phyloP scores from a whole-genome alignment of 768 basidiomycete genomes.

The Arthromyces matolae region DNA sequence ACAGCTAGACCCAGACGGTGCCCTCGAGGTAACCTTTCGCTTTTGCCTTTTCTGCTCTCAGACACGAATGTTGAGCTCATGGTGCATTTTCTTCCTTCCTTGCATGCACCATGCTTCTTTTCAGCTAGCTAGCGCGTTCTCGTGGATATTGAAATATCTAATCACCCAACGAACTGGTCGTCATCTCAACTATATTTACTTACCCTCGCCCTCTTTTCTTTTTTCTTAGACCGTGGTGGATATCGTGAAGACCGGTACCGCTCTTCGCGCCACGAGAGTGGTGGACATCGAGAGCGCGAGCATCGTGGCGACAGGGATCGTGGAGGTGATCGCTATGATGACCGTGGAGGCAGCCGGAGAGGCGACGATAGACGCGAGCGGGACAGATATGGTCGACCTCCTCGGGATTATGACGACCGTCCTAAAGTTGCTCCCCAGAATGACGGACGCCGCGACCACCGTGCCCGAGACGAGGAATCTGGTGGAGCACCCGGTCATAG shows the following conservation, averaged over 20 bases:
- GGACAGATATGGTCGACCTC: constrained; percentile 42
- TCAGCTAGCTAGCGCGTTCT: constrained; percentile 62
- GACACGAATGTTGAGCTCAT: constrained; percentile 54
- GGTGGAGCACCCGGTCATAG: constrained; percentile 34
- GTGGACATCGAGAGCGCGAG: constrained; percentile 50
- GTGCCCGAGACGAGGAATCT: constrained; percentile 41
- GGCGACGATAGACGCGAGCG: constrained; percentile 50
- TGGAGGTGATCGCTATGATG: constrained; percentile 32
- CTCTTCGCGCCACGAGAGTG: constrained; percentile 58
- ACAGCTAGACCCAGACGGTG: constrained; percentile 1
- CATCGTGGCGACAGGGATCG: constrained; percentile 43
- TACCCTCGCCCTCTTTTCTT: constrained; percentile 44
- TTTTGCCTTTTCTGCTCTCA: constrained; percentile 24
- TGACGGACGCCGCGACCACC: constrained; percentile 46
- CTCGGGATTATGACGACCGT: constrained; percentile 46
- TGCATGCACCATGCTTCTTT: constrained; percentile 58
- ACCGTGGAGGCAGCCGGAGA: constrained; percentile 34
- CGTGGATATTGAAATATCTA: constrained; percentile 33
- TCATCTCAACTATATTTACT: constrained; percentile 40
- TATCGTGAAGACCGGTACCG: constrained; percentile 69
- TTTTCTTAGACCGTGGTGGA: constrained; percentile 48
- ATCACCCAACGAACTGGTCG: constrained; percentile 29
- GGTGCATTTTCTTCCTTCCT: constrained; percentile 50
- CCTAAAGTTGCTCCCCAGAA: constrained; percentile 36
- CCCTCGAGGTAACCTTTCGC: constrained; percentile 24